A percentile compares a stretch with the other conserved stretches of the same genome.
phyloP scores from a whole-genome alignment of 2,329 filamentous ascomycete species.

The Nannizziopsis barbatae region DNA sequence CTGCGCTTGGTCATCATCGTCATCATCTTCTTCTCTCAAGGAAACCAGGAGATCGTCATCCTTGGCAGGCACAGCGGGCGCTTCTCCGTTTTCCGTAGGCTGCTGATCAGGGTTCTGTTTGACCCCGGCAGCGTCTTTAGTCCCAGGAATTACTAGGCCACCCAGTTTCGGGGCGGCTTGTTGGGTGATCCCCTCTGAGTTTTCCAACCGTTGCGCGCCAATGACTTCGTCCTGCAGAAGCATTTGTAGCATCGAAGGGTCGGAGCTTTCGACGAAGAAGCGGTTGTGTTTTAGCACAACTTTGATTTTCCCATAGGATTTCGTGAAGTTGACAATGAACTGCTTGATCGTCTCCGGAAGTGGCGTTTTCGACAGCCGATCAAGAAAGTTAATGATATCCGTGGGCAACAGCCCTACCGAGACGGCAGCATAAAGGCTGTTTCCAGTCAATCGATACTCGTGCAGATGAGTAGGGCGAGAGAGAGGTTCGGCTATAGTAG shows the following conservation, averaged over 20 bases:
- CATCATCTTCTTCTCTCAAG: slow-evolving; percentile 64
- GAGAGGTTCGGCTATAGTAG: slow-evolving; percentile 86
- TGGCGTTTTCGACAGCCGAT: slow-evolving; percentile 78
- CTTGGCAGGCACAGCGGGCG: slow-evolving; percentile 34
- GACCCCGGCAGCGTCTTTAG: slow-evolving; percentile 80
- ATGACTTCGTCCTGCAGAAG: slow-evolving; percentile 79
- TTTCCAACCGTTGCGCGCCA: slow-evolving; percentile 64
- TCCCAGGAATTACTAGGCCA: slow-evolving; percentile 83
- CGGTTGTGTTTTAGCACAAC: slow-evolving; percentile 88
- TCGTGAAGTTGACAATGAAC: slow-evolving; percentile 73
- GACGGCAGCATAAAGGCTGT: slow-evolving; percentile 90
- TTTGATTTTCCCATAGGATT: slow-evolving; percentile 90
- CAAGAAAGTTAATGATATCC: slow-evolving; percentile 81
- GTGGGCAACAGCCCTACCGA: slow-evolving; percentile 82
- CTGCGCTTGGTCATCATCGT: slow-evolving; percentile 70
- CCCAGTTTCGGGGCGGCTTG: slow-evolving; percentile 77
- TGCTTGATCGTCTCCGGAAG: slow-evolving; percentile 67
- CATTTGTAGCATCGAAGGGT: slow-evolving; percentile 73
- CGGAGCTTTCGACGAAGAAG: slow-evolving; percentile 86
- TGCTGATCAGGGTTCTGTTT: slow-evolving; percentile 52
- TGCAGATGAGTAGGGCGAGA: slow-evolving; percentile 85
- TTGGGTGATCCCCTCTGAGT: slow-evolving; percentile 60
- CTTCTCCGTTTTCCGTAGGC: slow-evolving; percentile 24
- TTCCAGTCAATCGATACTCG: slow-evolving; percentile 82
- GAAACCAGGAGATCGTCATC: slow-evolving; percentile 61